Evolutionary conservation across 202 grass and related monocot genomes (phyloP).

Genomic region (Carex arenaria): DNA sequence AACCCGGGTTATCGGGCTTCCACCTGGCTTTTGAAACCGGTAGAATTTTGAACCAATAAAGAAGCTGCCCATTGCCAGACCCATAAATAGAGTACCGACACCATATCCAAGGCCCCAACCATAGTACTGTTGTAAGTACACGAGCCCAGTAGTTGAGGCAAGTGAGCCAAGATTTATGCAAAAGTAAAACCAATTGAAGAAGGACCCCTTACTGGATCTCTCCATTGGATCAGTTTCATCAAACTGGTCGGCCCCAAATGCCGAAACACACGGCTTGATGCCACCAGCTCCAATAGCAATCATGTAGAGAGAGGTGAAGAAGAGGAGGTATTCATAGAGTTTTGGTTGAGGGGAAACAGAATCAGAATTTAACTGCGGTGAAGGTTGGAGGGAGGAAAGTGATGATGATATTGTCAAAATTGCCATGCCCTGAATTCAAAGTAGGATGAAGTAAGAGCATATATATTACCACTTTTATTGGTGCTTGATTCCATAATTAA

Average conservation of each 20-base stretch:
- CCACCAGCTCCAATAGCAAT: slow-evolving; percentile 67
- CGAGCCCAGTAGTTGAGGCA: slow-evolving; percentile 46
- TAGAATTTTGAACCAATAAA: slow-evolving; percentile 47
- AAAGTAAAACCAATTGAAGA: slow-evolving; percentile 91
- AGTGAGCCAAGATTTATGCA: slow-evolving; percentile 81
- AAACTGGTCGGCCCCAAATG: slow-evolving; percentile 80
- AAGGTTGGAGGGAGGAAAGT: slow-evolving; percentile 27
- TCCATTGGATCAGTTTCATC: slow-evolving; percentile 56
- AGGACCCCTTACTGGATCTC: slow-evolving; percentile 59
- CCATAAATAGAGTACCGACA: slow-evolving; percentile 50
- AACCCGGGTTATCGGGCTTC: slow-evolving; percentile 49
- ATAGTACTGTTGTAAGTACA: slow-evolving; percentile 65
- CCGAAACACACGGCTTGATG: slow-evolving; percentile 74
- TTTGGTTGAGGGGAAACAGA: slow-evolving; percentile 10
- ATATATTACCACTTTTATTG: background rate
- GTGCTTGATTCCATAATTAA: background rate
- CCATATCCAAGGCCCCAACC: slow-evolving; percentile 57
- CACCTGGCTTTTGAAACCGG: slow-evolving; percentile 60
- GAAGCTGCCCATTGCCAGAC: slow-evolving; percentile 39
- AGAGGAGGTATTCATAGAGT: slow-evolving; percentile 25
- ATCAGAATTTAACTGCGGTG: slow-evolving; percentile 4
- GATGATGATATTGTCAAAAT: slow-evolving; percentile 46
- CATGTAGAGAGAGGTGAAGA: slow-evolving; percentile 51
- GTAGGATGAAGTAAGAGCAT: background rate
- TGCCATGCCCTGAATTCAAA: slow-evolving; percentile 41